Percentiles rank a stretch among this genome's conserved stretches.
Conservation (phyloP, 2,329 filamentous ascomycete genomes). For the Cladorrhinum sp. region DNA sequence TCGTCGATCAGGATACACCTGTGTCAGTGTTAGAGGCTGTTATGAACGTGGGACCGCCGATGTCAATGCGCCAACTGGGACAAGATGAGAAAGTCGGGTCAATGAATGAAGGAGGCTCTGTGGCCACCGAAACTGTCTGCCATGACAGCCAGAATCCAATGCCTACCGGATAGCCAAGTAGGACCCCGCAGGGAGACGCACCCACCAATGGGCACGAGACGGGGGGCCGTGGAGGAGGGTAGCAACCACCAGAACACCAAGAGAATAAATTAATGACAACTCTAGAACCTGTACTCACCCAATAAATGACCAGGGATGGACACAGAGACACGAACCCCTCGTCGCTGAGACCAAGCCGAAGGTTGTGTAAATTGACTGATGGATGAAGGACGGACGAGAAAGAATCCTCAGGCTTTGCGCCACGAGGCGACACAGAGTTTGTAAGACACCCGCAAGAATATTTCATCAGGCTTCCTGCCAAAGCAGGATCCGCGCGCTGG, state of each 20-base stretch:
- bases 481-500: background rate
- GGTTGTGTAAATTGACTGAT: background rate
- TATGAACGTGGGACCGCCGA: background rate
- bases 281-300: slow-evolving; percentile 4
- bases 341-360: background rate
- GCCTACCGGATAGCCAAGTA: slow-evolving; percentile 6
- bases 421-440: background rate
- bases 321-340: background rate
- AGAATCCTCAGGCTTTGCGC: background rate
- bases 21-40: background rate
- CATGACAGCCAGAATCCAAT: background rate
- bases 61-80: background rate
- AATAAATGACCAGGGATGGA: background rate
- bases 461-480: background rate
- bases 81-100: background rate
- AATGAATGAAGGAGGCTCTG: background rate
- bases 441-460: background rate
- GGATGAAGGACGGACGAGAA: background rate
- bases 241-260: slow-evolving; percentile 12
- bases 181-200: slow-evolving; percentile 13
- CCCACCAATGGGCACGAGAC: slow-evolving; percentile 10
- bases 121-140: background rate
- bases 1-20: background rate
- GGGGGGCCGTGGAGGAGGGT: background rate
- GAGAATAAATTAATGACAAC: background rate